Evolutionary conservation across 106 monocot genomes (phyloP).

Genomic region (Posidonia australis): DNA sequence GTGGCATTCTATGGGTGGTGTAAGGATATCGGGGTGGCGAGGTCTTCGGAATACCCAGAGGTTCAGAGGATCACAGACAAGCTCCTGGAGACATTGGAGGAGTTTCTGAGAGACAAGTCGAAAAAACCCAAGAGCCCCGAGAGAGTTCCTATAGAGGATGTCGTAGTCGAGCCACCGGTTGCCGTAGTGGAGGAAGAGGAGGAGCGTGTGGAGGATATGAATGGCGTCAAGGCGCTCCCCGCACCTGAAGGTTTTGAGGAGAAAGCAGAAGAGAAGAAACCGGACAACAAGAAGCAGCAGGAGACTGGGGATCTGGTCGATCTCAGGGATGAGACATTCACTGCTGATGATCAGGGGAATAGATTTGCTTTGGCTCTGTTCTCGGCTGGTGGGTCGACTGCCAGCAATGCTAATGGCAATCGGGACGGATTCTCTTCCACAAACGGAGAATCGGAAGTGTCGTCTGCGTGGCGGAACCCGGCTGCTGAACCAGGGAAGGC

Average conservation of each 20-base stretch:
- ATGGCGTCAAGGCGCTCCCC: slow-evolving; percentile 12
- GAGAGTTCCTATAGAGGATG: not conserved
- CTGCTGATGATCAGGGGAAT: slow-evolving; percentile 53
- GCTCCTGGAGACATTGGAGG: slow-evolving; percentile 64
- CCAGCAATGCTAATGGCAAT: slow-evolving; percentile 10
- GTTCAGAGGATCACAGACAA: slow-evolving; percentile 73
- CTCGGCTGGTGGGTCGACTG: slow-evolving; percentile 11
- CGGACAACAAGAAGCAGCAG: not conserved
- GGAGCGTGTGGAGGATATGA: slow-evolving; percentile 1
- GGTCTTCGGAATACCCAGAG: slow-evolving; percentile 73
- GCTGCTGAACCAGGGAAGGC: slow-evolving; percentile 58
- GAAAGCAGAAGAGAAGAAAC: not conserved
- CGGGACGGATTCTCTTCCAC: no score
- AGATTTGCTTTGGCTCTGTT: slow-evolving; percentile 77
- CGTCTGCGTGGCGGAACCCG: slow-evolving; percentile 82
- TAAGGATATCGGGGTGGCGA: slow-evolving; percentile 58
- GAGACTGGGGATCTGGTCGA: slow-evolving; percentile 42
- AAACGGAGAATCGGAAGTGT: slow-evolving; percentile 17
- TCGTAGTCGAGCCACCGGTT: not conserved
- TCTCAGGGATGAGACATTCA: slow-evolving; percentile 41
- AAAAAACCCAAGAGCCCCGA: slow-evolving; percentile 42
- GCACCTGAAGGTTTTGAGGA: slow-evolving; percentile 6
- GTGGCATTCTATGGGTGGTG: slow-evolving; percentile 65
- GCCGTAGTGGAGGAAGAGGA: slow-evolving; percentile 2
- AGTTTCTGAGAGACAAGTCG: slow-evolving; percentile 62